phyloP scores from a whole-genome alignment of 805 yeast species.

The Wickerhamiella galacta region DNA sequence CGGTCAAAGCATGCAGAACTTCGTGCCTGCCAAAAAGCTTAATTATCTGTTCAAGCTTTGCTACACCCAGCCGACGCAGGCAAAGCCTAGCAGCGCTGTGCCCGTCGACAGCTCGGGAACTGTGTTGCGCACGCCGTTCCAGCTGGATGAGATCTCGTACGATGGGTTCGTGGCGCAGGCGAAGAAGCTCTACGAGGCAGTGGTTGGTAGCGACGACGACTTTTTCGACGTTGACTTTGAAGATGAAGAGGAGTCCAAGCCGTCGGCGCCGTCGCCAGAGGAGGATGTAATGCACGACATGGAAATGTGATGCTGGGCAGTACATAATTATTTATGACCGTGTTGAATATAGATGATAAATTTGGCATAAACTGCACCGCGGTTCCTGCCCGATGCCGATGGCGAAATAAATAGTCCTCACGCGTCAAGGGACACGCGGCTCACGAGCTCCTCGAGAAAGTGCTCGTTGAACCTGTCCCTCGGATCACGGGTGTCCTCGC shows the following conservation, averaged over 20 bases:
- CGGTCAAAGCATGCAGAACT: conserved; percentile 71
- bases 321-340: too few species aligned
- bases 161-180: conserved; percentile 83
- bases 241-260: conserved; percentile 49
- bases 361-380: too few species aligned
- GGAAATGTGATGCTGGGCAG: conserved; percentile 15
- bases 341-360: too few species aligned
- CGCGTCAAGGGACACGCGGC: too few species aligned
- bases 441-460: too few species aligned
- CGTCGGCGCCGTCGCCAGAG: conserved; percentile 18
- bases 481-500: too few species aligned
- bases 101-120: conserved; percentile 16
- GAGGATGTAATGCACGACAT: conserved; percentile 18
- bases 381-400: too few species aligned
- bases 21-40: conserved; percentile 63
- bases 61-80: conserved; percentile 33
- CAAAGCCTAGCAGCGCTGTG: conserved; percentile 7
- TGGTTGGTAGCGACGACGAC: conserved; percentile 89
- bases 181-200: conserved; percentile 49
- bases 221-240: conserved; percentile 94
- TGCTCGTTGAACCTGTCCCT: too few species aligned
- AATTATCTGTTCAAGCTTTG: conserved; percentile 43
- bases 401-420: too few species aligned
- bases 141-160: conserved; percentile 73
- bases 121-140: conserved; percentile 35